These are phyloP conservation scores for Fallopia convolvulus DNA, from an alignment of 148 eudicot genomes.

Conservation along the genomic window DNA sequence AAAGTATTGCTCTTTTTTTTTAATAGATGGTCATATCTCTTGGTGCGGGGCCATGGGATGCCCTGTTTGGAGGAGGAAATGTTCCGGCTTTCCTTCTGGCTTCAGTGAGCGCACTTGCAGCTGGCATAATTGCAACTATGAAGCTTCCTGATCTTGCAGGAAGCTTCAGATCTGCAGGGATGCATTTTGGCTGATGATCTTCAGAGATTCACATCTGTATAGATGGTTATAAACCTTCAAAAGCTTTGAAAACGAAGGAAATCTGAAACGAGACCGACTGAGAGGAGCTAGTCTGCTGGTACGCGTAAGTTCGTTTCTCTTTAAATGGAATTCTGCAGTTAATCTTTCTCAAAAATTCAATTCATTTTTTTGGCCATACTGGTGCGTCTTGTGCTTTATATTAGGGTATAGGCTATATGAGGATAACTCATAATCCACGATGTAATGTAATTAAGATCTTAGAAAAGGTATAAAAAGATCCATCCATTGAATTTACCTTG, in stretches of 20 bases:
- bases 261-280: not conserved
- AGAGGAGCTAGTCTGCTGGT: not conserved
- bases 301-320: not conserved
- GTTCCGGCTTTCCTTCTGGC: slow-evolving; percentile 88
- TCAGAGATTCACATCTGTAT: not conserved
- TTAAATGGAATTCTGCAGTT: not conserved
- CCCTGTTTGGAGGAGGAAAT: slow-evolving; percentile 92
- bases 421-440: not conserved
- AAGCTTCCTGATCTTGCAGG: slow-evolving; percentile 73
- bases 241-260: not conserved
- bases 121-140: slow-evolving; percentile 60
- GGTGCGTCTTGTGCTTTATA: slow-evolving; percentile 6
- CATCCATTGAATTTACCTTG: not conserved
- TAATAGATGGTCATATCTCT: slow-evolving; percentile 81
- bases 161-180: slow-evolving; percentile 57
- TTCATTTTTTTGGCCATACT: slow-evolving; percentile 19
- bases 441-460: slow-evolving; percentile 1
- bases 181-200: slow-evolving; percentile 78
- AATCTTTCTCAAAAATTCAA: slow-evolving; percentile 15
- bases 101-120: slow-evolving; percentile 66
- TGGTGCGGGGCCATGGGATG: slow-evolving; percentile 99
- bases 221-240: not conserved
- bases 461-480: not conserved
- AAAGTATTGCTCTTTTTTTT: not conserved
- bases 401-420: not conserved